Evolutionary conservation across 345 rosid genomes (phyloP).

Genomic region (Heritiera littoralis): DNA sequence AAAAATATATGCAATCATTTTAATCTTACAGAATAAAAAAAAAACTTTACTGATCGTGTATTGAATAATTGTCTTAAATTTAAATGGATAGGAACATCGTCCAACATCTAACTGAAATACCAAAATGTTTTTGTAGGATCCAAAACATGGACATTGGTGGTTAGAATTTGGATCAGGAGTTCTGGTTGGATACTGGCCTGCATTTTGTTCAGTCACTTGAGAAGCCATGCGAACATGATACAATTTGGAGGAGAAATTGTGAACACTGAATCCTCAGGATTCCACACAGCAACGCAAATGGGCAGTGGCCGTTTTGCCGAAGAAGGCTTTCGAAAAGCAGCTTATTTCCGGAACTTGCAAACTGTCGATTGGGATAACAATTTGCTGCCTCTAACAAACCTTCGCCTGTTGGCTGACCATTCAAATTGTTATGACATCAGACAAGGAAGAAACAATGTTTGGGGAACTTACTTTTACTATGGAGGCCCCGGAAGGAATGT

Average conservation of each 20-base stretch:
- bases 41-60: no score
- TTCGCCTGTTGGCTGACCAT: constrained; percentile 78
- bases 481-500: constrained; percentile 97
- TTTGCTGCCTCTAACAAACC: constrained; percentile 67
- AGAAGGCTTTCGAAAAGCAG: constrained; percentile 85
- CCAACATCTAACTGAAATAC: constrained; percentile 20
- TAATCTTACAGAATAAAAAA: no score
- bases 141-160: constrained; percentile 99
- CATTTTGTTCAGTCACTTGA: constrained; percentile 80
- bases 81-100: neutral
- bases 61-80: neutral
- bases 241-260: constrained; percentile 96
- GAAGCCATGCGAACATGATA: constrained; percentile 91
- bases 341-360: constrained; percentile 84
- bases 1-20: no score
- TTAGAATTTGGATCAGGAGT: constrained; percentile 80
- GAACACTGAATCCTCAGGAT: constrained; percentile 71
- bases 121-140: constrained; percentile 53
- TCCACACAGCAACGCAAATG: constrained; percentile 91
- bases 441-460: constrained; percentile 74
- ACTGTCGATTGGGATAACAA: constrained; percentile 96
- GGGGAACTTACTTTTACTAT: constrained; percentile 97
- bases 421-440: constrained; percentile 88
- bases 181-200: constrained; percentile 96
- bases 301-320: constrained; percentile 93